Base-by-base conservation (phyloP, 768 basidiomycete species). In the Panellus pusillus region DNA sequence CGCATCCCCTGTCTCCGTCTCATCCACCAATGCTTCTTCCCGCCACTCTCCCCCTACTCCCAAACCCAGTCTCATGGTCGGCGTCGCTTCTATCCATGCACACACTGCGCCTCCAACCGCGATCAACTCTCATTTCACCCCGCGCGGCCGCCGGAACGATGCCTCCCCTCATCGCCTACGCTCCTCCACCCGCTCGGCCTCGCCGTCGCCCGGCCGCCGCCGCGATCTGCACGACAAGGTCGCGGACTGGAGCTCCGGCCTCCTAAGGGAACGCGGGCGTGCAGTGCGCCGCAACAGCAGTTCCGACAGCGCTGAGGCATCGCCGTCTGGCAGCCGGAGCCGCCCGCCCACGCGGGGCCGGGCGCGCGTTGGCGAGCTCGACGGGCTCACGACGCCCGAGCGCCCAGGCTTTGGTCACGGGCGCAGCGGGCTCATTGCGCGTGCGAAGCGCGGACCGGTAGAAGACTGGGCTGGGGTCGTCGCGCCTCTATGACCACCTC, bases 351-450 rank as follows among this genome's bases (percentile, higher is more conserved):
- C 69, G 44, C 73, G 87, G 54, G 87, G 87, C 13, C 76, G 86
- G 6, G 70, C 79, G 51, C 73, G 79, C 50, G 73, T 72, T 8
- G 76, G 81, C 6, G 83, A 86, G 62, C 68, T 86, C 47, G 77
- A 79, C 39, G 78, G 72, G 2, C 57, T 70, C 17, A 72, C 69
- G 43, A 70, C 71, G 31, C 69, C 68, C n/a, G 70, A 74, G 35
- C 84, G 81, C 2, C 86, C 86, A 35, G 86, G 86, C 9, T 82
- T 70, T 54, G 86, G 85, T 6, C 72, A 71, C 38, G 86, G 86
- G 47, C 79, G 86, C 46, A 88, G 85, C 58, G 87, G 86, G 7
- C 66, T 89, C 45, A 58, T 79, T 46, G 70, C 74, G 50, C 70
- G 79, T 27, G 77, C 76, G 62, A 68, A 72, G 18, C 18, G 51